Evolutionary conservation across 2,329 filamentous ascomycete genomes (phyloP), one percentile per base, ranked within the genome.

Genomic region (Samsoniella hepiali): DNA sequence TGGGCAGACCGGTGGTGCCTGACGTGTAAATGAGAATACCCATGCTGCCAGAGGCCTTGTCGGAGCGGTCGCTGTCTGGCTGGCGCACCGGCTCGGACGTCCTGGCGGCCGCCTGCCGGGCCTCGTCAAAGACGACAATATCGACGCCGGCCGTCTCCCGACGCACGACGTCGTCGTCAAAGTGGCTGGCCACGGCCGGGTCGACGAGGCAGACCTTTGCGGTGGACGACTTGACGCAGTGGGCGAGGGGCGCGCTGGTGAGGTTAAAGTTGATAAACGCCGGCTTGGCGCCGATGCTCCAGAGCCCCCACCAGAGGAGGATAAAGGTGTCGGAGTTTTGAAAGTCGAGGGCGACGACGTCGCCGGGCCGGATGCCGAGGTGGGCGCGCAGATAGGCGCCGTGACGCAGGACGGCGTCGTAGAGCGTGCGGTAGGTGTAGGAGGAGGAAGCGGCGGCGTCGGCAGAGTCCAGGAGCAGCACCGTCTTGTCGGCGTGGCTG

Each of bases 261-360:
- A 96, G 78, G 72, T 95, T 95, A 76, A 93, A 94, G 75, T 97
- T 97, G 77, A 96, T 89, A 69, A 95, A 91, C 0, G 92, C 92
- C 0, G 92, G 91, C 63, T 87, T 87, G 0, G 90, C 92, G 11
- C 93, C 93, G 65, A 96, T 86, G 38, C 88, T 86, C 91, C 91
- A 96, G 38, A 96, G 76, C 0, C 88, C 92, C 62, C 93, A 79
- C 82, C 88, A 85, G 11, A 96, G 67, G 72, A 93, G 91, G 38
- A 94, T 70, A 70, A 92, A 94, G 5, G 83, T 82, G n/a, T 91
- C 87, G 45, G 87, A 91, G 73, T 97, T 97, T 75, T 90, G 88
- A 68, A 91, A 90, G 73, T 96, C 84, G 68, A 96, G 82, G 7
- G 91, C 91, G 22, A 96, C 89, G 38, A 96, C 85, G 58, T 96